Evolutionary conservation across 176 grass and related monocot genomes (phyloP).

Genomic region (Musa beccarii): DNA sequence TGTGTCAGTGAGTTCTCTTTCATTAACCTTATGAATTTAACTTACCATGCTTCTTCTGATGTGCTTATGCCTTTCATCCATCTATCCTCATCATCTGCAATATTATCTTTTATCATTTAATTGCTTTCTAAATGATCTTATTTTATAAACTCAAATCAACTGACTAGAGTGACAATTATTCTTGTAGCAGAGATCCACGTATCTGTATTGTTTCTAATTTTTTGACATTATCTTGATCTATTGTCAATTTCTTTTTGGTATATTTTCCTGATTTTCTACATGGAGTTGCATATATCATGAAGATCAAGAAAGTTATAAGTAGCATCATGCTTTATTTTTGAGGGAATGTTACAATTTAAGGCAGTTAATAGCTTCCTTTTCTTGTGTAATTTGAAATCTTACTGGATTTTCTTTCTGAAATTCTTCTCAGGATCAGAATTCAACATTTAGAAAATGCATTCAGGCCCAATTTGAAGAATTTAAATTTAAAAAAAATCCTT

Average conservation of each 20-base stretch:
- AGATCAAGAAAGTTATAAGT: no score
- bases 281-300: background rate
- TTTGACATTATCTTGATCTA: background rate
- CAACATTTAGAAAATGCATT: no score
- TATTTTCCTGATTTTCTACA: background rate
- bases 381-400: no score
- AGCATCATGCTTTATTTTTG: no score
- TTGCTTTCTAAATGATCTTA: background rate
- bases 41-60: background rate
- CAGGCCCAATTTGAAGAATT: no score
- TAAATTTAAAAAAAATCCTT: no score
- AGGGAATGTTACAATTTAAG: no score
- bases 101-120: background rate
- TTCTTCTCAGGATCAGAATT: no score
- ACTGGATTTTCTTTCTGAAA: no score
- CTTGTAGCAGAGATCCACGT: background rate
- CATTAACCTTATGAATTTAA: background rate
- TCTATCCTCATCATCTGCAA: background rate
- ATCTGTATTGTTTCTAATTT: background rate
- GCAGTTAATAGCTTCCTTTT: no score
- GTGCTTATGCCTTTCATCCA: background rate
- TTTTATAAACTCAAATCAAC: background rate
- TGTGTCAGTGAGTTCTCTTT: background rate
- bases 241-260: background rate
- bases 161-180: background rate